These are phyloP conservation scores for Diddensiella santjacobensis DNA, from an alignment of 805 yeast species.

Conservation along the genomic window DNA sequence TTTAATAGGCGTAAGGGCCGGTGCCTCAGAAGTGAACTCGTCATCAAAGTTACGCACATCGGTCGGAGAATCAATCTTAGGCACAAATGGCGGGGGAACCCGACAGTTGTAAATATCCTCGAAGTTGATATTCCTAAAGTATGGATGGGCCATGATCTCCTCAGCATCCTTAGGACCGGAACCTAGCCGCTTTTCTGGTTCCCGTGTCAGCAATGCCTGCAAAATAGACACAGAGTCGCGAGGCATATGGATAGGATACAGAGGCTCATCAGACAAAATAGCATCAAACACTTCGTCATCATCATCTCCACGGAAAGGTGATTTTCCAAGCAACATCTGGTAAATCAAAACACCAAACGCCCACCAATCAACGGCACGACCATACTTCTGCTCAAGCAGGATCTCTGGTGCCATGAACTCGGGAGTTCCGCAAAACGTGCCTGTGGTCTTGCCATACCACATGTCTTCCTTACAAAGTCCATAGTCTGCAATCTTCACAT, in stretches of 20 bases:
- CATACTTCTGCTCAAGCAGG: conserved; percentile 85
- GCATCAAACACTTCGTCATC: conserved; percentile 97
- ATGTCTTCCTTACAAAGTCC: conserved; percentile 94
- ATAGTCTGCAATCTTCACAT: conserved; percentile 93
- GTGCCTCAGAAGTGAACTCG: conserved; percentile 91
- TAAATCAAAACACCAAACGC: conserved; percentile 95
- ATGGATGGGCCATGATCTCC: conserved; percentile 94
- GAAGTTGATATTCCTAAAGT: conserved; percentile 84
- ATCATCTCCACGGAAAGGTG: conserved; percentile 96
- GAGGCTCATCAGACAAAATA: conserved; percentile 90
- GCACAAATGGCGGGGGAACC: conserved; percentile 85
- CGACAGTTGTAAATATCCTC: conserved; percentile 72
- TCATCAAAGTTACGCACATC: conserved; percentile 92
- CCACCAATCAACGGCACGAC: conserved; percentile 99
- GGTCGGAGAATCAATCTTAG: conserved; percentile 80
- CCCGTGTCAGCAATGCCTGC: conserved; percentile 87
- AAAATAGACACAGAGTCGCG: conserved; percentile 91
- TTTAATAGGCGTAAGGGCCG: conserved; percentile 91
- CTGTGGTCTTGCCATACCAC: conserved; percentile 81
- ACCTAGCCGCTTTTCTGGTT: conserved; percentile 80
- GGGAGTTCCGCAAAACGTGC: conserved; percentile 98
- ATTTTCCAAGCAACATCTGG: conserved; percentile 94
- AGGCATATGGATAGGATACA: conserved; percentile 96
- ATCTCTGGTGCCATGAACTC: conserved; percentile 99
- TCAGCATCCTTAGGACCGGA: conserved; percentile 82